Evolutionary conservation across 305 asterid genomes (phyloP), one percentile per base, ranked within the genome.

Genomic region (Stenogyne calaminthoides): DNA sequence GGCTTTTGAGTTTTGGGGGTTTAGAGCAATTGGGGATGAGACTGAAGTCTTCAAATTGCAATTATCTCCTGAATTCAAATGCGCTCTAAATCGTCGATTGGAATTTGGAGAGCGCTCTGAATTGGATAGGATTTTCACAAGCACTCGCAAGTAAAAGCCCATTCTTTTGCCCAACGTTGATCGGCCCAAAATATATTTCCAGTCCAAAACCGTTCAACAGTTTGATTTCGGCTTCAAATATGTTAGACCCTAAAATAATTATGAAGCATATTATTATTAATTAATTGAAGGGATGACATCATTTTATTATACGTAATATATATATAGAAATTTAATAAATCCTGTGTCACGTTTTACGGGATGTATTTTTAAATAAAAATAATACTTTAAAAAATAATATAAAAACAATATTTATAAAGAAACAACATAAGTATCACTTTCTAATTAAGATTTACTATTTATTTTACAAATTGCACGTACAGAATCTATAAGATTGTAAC

Each of bases 1-100:
- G 80, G 69, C 19, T 59, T 71, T 68, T 44, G 58, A 56, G 6
- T 25, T 66, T 69, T 59, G 67, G 80, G 81, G 29, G 69, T 51
- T 74, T 67, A 36, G 32, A 34, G 65, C 6, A 29, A 6, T 29
- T 70, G 47, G 57, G 71, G 76, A 29, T 56, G 57, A 39, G 36
- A 32, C 12, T 25, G 7, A n/a, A 16, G 0, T 0, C 15, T 9
- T 12, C 4, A 34, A 59, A 29, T 11, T 27, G 40, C 44, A 42
- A 7, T n/a, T 59, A 5, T 25, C 64, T 58, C 22, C 64, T 5
- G 44, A 22, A 3, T 22, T 19, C 20, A 19, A 49, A 0, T 55
- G 29, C 6, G 18, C 60, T 9, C 56, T 8, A 49, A n/a, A 49
- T 11, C 55, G 56, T 14, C 1, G 18, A n/a, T 47, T 49, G 18